Base-by-base conservation (phyloP, 257 asterid species). In the Capsicum pubescens region DNA sequence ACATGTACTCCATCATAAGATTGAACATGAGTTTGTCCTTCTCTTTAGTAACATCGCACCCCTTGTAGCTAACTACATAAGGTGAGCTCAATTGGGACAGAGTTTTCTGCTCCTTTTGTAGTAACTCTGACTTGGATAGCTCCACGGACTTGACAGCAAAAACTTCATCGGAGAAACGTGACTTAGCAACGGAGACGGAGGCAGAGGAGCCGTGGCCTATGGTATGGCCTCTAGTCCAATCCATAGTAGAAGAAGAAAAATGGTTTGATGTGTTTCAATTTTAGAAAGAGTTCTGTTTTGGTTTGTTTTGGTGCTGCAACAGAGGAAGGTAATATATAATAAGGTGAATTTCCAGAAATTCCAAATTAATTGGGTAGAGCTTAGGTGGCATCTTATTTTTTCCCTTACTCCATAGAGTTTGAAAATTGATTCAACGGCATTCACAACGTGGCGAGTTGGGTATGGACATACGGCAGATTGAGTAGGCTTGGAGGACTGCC, bases 131-230 rank as follows among this genome's bases (percentile, higher is more conserved):
- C 44, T 72, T 70, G 0, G 89, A 57, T 5, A 95, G 72, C 88
- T 92, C 98, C 0, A 83, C 59, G 1, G 98, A 91, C 80, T 95
- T 95, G 4, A 92, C 96, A 3, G 98, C 98, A 1, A 95, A 87
- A 4, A 86, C 1, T 1, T 92, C 89, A 0, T 87, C 88, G 66
- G 94, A 81, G n/a, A 8, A 17, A 0, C 32, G 59, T 35, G 86
- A 80, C 8, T 90, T 88, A 71, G 97, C 97, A 8, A 57, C 56
- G 12, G 89, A 92, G 54, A 95, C 98, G 63, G 91, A 59, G 85
- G 97, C 98, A 4, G 97, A 69, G 67, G 96, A 87, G 12, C 98
- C 98, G 42, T 87, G 91, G 84, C 97, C 98, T 12, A 95, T 93
- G 67, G 60, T 81, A 70, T 82, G 91, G 50, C 98, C 98, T 88